Evolutionary conservation across 305 asterid species (phyloP).

Genomic region (Fraxinus greggii): DNA sequence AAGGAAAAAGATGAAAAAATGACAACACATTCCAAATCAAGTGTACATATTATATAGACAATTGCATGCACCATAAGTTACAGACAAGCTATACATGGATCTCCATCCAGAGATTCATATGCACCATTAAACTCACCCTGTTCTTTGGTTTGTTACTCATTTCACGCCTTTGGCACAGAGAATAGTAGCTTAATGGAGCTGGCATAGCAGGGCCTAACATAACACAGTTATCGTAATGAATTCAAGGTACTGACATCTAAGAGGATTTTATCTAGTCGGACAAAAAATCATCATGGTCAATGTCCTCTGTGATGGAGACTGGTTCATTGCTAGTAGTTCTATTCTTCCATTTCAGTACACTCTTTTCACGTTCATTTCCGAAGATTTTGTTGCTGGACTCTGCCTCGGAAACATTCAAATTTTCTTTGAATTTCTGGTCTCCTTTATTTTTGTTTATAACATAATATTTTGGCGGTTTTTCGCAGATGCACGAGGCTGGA

Average conservation of each 20-base stretch:
- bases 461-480: slow-evolving; percentile 49
- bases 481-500: slow-evolving; percentile 88
- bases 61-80: slow-evolving; percentile 39
- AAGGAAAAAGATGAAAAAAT: background rate
- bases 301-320: slow-evolving; percentile 38
- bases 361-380: slow-evolving; percentile 23
- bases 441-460: slow-evolving; percentile 26
- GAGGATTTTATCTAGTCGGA: slow-evolving; percentile 37
- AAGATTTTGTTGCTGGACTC: slow-evolving; percentile 24
- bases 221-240: background rate
- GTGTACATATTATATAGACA: slow-evolving; percentile 38
- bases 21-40: background rate
- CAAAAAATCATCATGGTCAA: slow-evolving; percentile 41
- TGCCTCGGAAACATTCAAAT: slow-evolving; percentile 36
- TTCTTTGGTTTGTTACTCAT: slow-evolving; percentile 16
- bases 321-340: slow-evolving; percentile 29
- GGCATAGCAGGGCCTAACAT: slow-evolving; percentile 10
- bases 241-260: slow-evolving; percentile 9
- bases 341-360: slow-evolving; percentile 28
- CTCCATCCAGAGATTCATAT: slow-evolving; percentile 20
- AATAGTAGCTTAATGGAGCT: slow-evolving; percentile 6
- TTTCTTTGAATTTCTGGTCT: slow-evolving; percentile 25
- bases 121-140: slow-evolving; percentile 5
- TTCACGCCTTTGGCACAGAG: slow-evolving; percentile 2
- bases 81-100: slow-evolving; percentile 44